Evolutionary conservation across 768 basidiomycete species (phyloP), one percentile per base, ranked within the genome.

Genomic region (Gloeophyllum trabeum): DNA sequence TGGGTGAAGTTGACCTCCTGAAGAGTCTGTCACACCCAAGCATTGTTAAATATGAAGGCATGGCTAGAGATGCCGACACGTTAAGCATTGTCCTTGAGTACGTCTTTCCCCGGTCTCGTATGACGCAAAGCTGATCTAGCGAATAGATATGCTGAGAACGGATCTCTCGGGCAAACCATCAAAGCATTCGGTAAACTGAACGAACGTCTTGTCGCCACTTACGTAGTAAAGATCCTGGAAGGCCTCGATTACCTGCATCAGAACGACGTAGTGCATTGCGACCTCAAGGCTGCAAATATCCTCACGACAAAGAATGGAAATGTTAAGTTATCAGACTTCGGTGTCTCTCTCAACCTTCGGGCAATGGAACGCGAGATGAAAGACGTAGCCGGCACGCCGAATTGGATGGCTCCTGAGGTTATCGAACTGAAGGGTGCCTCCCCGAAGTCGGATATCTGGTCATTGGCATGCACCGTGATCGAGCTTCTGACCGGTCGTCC

Each of bases 401-500:
- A 97, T 54, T 99, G 94, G 94, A 98, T 99, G 92, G 93, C 93
- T 7, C 94, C 94, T 2, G 94, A 99, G 61, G 88, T 97, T 40
- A 98, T 99, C 47, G 83, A 91, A 57, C 74, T 98, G 43, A 85
- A 91, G 58, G 93, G 93, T 3, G 88, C 94, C 5, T 84, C 87
- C n/a, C 71, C 82, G 0, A 91, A 91, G 52, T 83, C 88, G 21
- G 92, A 96, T 56, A 93, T 96, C 24, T 96, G 92, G 92, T 94
- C 91, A 0, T 61, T 99, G 48, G 94, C 80, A 1, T 96, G 93
- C 55, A 97, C 94, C 3, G 79, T 97, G 51, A 79, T 94, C 51
- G 94, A 99, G 61, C 71, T 99, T 20, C 65, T 97, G 48, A 94
- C 91, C 4, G 94, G 94, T 2, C 70, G 76, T 23, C 94, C 94